Percentiles rank a stretch among this genome's conserved stretches.
These are phyloP conservation scores for Pythium rishiriense DNA, from an alignment of 352 stramenopile species.

Conservation along the genomic window DNA sequence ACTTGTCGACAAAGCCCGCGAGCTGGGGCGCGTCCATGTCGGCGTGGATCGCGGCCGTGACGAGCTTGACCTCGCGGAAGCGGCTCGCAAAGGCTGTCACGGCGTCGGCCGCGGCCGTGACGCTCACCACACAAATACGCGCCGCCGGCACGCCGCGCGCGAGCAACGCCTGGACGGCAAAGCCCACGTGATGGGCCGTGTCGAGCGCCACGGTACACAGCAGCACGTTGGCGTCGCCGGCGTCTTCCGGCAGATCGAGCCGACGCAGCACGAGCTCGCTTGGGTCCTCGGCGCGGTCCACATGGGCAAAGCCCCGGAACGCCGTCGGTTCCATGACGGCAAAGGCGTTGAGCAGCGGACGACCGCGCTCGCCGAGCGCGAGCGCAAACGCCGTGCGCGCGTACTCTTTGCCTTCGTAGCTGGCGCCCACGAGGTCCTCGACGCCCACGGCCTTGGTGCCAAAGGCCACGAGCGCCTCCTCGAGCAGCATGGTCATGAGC, in stretches of 20 bases:
- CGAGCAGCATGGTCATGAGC: slow-evolving; percentile 25
- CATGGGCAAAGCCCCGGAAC: slow-evolving; percentile 14
- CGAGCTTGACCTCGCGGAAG: slow-evolving; percentile 23
- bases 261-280: background rate
- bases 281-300: background rate
- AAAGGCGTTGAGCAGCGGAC: slow-evolving; percentile 16
- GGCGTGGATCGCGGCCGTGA: slow-evolving; percentile 21
- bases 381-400: slow-evolving; percentile 7
- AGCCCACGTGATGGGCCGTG: slow-evolving; percentile 2
- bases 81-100: slow-evolving; percentile 22
- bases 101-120: slow-evolving; percentile 10
- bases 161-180: slow-evolving; percentile 8
- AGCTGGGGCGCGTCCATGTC: slow-evolving; percentile 20
- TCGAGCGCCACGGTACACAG: slow-evolving; percentile 12
- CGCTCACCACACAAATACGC: slow-evolving; percentile 18
- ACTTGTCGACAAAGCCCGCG: slow-evolving; percentile 13
- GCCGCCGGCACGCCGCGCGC: slow-evolving; percentile 5
- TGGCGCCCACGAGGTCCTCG: slow-evolving; percentile 7
- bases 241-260: slow-evolving; percentile 16
- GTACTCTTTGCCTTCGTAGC: slow-evolving; percentile 28
- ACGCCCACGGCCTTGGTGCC: slow-evolving; percentile 23
- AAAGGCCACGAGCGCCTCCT: slow-evolving; percentile 24
- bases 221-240: slow-evolving; percentile 16
- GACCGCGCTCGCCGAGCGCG: background rate
- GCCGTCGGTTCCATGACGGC: slow-evolving; percentile 23